Conservation (phyloP, 345 rosid species). For the Raphanus sativus region DNA sequence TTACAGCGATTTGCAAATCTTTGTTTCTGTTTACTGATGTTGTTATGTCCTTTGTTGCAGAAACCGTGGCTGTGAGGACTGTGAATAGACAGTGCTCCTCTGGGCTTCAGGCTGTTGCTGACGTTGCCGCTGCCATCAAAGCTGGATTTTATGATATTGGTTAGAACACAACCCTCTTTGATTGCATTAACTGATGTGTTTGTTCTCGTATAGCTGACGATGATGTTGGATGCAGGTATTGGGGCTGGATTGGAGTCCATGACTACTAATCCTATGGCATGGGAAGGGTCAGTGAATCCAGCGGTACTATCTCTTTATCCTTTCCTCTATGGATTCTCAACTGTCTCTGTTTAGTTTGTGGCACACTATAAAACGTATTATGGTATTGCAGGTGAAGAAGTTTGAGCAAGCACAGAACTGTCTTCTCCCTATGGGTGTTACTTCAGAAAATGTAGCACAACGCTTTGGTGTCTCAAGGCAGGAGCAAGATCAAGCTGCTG, state of each 20-base stretch:
- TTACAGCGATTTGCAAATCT: neutral
- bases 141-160: slow-evolving; percentile 99
- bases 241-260: slow-evolving; percentile 99
- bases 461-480: slow-evolving; percentile 90
- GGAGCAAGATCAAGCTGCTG: slow-evolving; percentile 99
- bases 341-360: neutral
- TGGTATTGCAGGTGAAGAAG: slow-evolving; percentile 56
- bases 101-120: slow-evolving; percentile 99
- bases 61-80: slow-evolving; percentile 88
- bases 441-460: slow-evolving; percentile 96
- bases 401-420: slow-evolving; percentile 87
- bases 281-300: slow-evolving; percentile 94
- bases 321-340: neutral
- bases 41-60: slow-evolving; percentile 41
- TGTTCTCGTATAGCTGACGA: neutral
- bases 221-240: slow-evolving; percentile 54
- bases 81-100: slow-evolving; percentile 98
- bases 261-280: slow-evolving; percentile 86
- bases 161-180: slow-evolving; percentile 37
- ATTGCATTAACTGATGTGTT: neutral
- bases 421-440: slow-evolving; percentile 98
- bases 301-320: slow-evolving; percentile 54
- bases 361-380: neutral
- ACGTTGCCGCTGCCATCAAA: slow-evolving; percentile 96
- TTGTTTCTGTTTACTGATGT: neutral